A percentile compares a stretch with the other conserved stretches of the same genome.
These are phyloP conservation scores for Umbelopsis vinacea DNA, from an alignment of 192 early-diverging fungal genomes.

Conservation along the genomic window DNA sequence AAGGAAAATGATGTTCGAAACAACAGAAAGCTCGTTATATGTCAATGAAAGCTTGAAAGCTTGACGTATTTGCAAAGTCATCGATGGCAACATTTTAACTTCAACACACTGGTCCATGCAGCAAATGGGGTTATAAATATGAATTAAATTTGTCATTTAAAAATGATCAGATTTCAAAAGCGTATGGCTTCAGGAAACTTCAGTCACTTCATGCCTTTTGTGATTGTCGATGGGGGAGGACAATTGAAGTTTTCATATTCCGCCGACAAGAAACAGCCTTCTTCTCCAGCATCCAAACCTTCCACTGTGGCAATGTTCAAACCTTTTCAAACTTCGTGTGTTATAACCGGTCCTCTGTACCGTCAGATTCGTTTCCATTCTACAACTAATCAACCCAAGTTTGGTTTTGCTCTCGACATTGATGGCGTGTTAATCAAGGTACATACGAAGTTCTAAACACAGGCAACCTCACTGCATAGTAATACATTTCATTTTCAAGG, in stretches of 20 bases:
- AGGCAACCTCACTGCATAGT: not conserved
- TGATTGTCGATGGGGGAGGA: no score
- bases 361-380: not conserved
- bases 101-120: no score
- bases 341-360: not conserved
- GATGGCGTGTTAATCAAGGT: slow-evolving; percentile 91
- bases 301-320: not conserved
- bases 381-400: slow-evolving; percentile 28
- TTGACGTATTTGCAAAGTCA: no score
- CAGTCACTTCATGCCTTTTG: no score
- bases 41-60: no score
- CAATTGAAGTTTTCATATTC: not conserved
- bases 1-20: no score
- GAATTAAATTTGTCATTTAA: no score
- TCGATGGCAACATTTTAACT: no score
- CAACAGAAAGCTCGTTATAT: no score
- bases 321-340: not conserved
- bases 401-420: slow-evolving; percentile 66
- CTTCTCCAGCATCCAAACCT: not conserved
- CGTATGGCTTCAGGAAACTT: no score
- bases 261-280: not conserved
- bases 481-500: slow-evolving; percentile 39
- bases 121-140: no score
- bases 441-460: not conserved
- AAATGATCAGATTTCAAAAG: no score